A percentile compares a stretch with the other conserved stretches of the same genome.
Evolutionary conservation across 2,329 filamentous ascomycete genomes (phyloP).

Genomic region (Rugonectria rugulosa): DNA sequence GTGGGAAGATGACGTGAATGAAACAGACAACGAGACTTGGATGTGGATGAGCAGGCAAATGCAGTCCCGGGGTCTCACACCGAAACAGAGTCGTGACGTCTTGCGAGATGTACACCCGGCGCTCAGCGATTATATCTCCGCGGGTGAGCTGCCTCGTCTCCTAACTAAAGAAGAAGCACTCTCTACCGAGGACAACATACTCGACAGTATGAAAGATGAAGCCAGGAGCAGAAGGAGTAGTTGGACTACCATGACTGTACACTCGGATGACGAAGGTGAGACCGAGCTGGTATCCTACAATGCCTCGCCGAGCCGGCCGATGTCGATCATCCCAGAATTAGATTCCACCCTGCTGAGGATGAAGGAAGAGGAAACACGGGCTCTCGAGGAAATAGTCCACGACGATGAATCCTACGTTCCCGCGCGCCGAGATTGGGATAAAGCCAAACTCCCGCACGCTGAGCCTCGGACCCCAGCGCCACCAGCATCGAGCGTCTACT

Average conservation of each 20-base stretch:
- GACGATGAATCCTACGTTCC: background rate
- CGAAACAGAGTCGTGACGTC: slow-evolving; percentile 19
- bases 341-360: background rate
- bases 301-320: background rate
- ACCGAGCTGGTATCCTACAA: background rate
- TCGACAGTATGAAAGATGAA: background rate
- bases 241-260: slow-evolving; percentile 7
- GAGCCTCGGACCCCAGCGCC: background rate
- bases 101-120: slow-evolving; percentile 27
- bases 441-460: background rate
- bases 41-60: slow-evolving; percentile 26
- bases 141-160: too few species aligned
- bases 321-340: too few species aligned
- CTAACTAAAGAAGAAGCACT: too few species aligned
- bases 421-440: slow-evolving; percentile 1
- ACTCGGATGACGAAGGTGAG: background rate
- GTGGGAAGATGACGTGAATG: slow-evolving; percentile 2
- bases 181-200: background rate
- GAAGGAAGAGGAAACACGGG: background rate
- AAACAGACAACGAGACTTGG: slow-evolving; percentile 17
- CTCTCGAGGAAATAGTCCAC: background rate
- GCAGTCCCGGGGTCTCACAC: slow-evolving; percentile 16
- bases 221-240: background rate
- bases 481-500: slow-evolving; percentile 32
- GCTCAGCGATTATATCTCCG: slow-evolving; percentile 27